Conservation (phyloP, 2,329 filamentous ascomycete species). For the Chaetomiaceae sp. region DNA sequence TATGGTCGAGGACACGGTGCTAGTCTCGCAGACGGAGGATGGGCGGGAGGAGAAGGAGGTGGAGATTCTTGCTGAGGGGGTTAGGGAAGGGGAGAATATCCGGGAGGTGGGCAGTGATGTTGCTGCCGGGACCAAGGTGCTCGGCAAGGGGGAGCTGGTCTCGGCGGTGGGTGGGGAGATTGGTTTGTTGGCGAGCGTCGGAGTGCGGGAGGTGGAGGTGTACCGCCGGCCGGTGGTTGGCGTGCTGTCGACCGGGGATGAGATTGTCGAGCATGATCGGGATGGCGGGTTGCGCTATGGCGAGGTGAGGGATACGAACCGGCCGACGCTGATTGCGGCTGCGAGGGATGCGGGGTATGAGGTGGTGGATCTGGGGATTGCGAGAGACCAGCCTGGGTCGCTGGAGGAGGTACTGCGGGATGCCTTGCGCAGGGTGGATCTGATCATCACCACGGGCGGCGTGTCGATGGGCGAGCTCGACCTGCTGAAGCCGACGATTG, state of each 20-base stretch:
- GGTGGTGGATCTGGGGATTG: slow-evolving; percentile 81
- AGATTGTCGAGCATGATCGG: slow-evolving; percentile 73
- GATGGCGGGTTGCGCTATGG: slow-evolving; percentile 62
- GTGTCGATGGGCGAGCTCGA: slow-evolving; percentile 98
- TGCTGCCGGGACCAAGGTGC: slow-evolving; percentile 60
- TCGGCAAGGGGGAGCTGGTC: slow-evolving; percentile 75
- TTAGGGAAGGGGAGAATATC: slow-evolving; percentile 79
- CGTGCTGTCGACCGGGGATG: slow-evolving; percentile 89
- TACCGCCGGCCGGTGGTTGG: slow-evolving; percentile 76
- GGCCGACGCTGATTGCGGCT: slow-evolving; percentile 79
- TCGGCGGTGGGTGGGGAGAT: slow-evolving; percentile 86
- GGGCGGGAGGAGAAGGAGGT: slow-evolving; percentile 81
- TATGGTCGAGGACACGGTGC: slow-evolving; percentile 90
- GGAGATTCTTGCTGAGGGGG: slow-evolving; percentile 73
- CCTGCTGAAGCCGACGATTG: slow-evolving; percentile 91
- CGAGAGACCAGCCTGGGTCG: slow-evolving; percentile 63
- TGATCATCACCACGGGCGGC: slow-evolving; percentile 87
- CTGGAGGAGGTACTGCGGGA: slow-evolving; percentile 74
- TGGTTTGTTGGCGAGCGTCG: slow-evolving; percentile 81
- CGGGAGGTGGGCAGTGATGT: slow-evolving; percentile 90
- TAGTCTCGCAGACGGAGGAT: slow-evolving; percentile 71
- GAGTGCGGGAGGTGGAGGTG: slow-evolving; percentile 63
- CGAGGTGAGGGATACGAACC: slow-evolving; percentile 90
- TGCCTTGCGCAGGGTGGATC: slow-evolving; percentile 68
- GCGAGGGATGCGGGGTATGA: slow-evolving; percentile 70